Percentiles rank a stretch among this genome's conserved stretches.
Conservation (phyloP, 768 basidiomycete species). For the Boletus eberwhitei region DNA sequence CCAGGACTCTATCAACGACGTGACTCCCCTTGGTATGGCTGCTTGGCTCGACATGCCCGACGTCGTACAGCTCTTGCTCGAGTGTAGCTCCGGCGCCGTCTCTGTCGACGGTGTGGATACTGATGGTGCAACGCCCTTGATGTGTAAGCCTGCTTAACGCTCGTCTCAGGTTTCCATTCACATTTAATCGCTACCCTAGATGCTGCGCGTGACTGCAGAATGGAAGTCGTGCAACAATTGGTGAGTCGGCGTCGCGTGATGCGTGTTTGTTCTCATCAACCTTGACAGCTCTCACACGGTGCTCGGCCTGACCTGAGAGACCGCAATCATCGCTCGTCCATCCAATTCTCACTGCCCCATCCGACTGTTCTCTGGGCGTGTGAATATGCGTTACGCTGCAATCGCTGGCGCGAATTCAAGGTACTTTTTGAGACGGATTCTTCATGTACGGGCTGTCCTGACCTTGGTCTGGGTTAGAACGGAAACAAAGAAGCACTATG, state of each 20-base stretch:
- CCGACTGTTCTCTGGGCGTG: constrained; percentile 66
- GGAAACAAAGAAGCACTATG: constrained; percentile 31
- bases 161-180: neutral
- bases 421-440: constrained; percentile 33
- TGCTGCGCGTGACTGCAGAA: constrained; percentile 69
- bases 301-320: constrained; percentile 74
- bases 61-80: constrained; percentile 61
- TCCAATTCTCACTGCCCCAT: constrained; percentile 66
- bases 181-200: constrained; percentile 41
- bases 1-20: constrained; percentile 63
- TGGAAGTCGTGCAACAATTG: constrained; percentile 63
- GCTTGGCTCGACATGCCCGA: constrained; percentile 70
- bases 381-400: constrained; percentile 59
- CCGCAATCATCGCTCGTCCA: constrained; percentile 64
- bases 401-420: constrained; percentile 57
- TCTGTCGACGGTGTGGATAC: constrained; percentile 73
- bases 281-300: constrained; percentile 50
- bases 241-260: constrained; percentile 39
- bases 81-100: constrained; percentile 57
- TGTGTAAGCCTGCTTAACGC: constrained; percentile 56
- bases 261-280: constrained; percentile 6
- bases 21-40: constrained; percentile 74
- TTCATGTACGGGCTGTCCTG: constrained; percentile 5
- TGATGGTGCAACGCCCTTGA: constrained; percentile 75
- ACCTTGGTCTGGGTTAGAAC: constrained; percentile 19